A percentile compares a stretch with the other conserved stretches of the same genome.
Conservation (phyloP, 2,329 filamentous ascomycete genomes). For the Venturia aucupariae region DNA sequence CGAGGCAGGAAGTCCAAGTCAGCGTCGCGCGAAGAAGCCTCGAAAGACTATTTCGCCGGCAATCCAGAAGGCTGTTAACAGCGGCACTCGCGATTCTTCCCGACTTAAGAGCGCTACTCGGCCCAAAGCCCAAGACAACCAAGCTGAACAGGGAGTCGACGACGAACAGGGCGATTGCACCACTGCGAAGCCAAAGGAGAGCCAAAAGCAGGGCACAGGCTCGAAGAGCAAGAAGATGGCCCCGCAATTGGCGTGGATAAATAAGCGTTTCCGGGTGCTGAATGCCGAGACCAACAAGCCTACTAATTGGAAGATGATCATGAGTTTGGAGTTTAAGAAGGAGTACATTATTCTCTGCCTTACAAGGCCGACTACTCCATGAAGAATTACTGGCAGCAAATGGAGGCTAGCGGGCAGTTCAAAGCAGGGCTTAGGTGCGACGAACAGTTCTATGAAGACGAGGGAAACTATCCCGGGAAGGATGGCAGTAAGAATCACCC, state of each 20-base stretch:
- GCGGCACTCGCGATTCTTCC: neutral
- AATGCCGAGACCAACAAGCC: neutral
- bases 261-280: neutral
- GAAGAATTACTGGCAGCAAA: neutral
- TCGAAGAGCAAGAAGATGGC: neutral
- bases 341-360: neutral
- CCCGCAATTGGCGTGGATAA: neutral
- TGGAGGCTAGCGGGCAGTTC: neutral
- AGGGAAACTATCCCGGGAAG: neutral
- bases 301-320: neutral
- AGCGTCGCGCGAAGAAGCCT: neutral
- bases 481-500: neutral
- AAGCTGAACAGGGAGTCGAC: neutral
- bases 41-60: neutral
- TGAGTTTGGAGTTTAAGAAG: neutral
- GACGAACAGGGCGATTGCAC: neutral
- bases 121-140: neutral
- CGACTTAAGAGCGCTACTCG: neutral
- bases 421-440: neutral
- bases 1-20: neutral
- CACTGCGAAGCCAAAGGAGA: neutral
- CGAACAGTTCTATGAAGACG: neutral
- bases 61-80: neutral
- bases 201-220: neutral
- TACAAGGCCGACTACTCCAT: neutral